Conservation (phyloP, 768 basidiomycete genomes). For the Lyophyllum semitale region DNA sequence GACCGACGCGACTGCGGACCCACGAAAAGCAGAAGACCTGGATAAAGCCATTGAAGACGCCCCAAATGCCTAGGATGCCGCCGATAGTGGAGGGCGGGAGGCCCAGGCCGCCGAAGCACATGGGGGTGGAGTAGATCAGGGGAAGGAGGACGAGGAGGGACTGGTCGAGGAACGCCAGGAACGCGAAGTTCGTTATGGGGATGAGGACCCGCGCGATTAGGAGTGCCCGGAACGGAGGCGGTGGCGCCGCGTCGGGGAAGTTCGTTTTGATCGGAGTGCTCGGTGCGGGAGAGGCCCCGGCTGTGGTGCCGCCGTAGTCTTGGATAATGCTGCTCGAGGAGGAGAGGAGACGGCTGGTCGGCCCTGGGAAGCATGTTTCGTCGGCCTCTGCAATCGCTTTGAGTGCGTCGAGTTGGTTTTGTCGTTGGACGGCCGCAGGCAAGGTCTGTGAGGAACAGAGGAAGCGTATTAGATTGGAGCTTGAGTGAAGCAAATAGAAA, state of each 20-base stretch:
- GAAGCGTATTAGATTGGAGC: not conserved
- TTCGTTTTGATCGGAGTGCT: not conserved
- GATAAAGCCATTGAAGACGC: conserved; percentile 54
- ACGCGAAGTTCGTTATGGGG: conserved; percentile 54
- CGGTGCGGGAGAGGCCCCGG: not conserved
- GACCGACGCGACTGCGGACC: conserved; percentile 48
- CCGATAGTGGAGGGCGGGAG: conserved; percentile 61
- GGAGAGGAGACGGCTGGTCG: conserved; percentile 11
- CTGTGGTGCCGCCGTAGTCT: conserved; percentile 5
- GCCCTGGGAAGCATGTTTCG: not conserved
- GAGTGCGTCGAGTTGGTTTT: not conserved
- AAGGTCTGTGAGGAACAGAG: conserved; percentile 1
- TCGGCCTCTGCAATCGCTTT: not conserved
- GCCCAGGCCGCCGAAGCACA: conserved; percentile 61
- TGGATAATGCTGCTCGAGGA: not conserved
- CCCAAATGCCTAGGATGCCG: conserved; percentile 50
- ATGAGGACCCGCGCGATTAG: conserved; percentile 50
- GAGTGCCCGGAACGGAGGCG: conserved; percentile 43
- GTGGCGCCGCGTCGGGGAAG: conserved; percentile 15
- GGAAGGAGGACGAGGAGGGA: conserved; percentile 60
- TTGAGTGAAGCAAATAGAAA: not conserved
- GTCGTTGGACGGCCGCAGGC: conserved; percentile 1
- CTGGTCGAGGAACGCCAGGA: conserved; percentile 58
- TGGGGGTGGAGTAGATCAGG: conserved; percentile 64
- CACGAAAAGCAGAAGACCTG: conserved; percentile 56